Evolutionary conservation across 2,329 filamentous ascomycete genomes (phyloP), one percentile per base, ranked within the genome.

Genomic region (Aspergillus clavatus): DNA sequence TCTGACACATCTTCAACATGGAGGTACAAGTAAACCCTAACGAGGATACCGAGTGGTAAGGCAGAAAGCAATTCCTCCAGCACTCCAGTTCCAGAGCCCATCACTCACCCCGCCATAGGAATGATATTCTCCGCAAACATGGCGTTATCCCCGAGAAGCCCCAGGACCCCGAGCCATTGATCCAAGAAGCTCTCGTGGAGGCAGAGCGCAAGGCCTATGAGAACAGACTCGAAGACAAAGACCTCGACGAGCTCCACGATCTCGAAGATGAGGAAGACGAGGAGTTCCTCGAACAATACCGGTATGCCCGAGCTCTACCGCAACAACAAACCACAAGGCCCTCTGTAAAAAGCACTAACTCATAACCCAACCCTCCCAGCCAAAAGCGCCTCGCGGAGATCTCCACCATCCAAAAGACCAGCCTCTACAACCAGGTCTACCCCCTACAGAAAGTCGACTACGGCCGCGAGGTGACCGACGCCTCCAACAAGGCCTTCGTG

Each of bases 101-200:
- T 42, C 43, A 44, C 43, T 43, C 35, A 49, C 33, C 50, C 46
- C 33, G n/a, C 35, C 41, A 47, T 56, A 96, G 90, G 90, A 98
- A 98, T 67, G 93, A 98, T 58, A 98, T 98, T 62, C 83, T 98
- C 46, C 87, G 93, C 58, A 94, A 95, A 69, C 89, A 98, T 74
- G 89, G 89, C 55, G 78, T 98, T 55, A 97, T 98, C 51, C 93
- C 93, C n/a, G 90, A 97, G 67, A 97, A 95, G 66, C 89, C 91
- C 0, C 89, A 90, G 3, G 95, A 91, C 37, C 93, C 93, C 2
- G 96, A 93, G 2, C 89, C 90, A 5, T 84, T 95, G 73, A 96
- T 98, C 59, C 86, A 98, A 71, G 91, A 97, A 74, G 93, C 93
- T 3, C 81, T 98, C 38, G 69, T 85, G 16, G 87, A 95, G 72